Evolutionary conservation across 441 rosid genomes (phyloP).

Genomic region (Adansonia rubrostipa): DNA sequence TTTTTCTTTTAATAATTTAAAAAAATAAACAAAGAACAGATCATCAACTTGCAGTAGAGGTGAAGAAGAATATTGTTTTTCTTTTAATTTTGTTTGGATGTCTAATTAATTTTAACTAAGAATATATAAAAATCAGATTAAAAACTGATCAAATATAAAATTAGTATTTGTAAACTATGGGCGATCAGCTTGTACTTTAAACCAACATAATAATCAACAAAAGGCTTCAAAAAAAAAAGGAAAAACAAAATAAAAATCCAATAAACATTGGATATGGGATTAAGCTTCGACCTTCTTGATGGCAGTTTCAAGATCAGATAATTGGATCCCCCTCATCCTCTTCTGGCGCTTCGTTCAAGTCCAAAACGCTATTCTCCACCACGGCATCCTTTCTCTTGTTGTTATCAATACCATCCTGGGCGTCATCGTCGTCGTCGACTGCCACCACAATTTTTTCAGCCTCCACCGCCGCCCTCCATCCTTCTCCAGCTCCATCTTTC

Average conservation of each 20-base stretch:
- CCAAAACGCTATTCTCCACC: constrained; percentile 5
- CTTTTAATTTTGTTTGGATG: too few species aligned
- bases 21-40: too few species aligned
- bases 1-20: too few species aligned
- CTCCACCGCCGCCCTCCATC: constrained; percentile 19
- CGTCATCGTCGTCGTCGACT: neutral
- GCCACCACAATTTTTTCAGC: neutral
- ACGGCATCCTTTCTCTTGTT: neutral
- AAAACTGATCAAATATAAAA: neutral
- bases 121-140: too few species aligned
- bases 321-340: neutral
- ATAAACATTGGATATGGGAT: neutral
- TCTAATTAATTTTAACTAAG: too few species aligned
- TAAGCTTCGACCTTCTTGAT: neutral
- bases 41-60: too few species aligned
- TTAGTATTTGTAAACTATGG: neutral
- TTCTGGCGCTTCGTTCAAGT: constrained; percentile 14
- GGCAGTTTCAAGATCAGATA: neutral
- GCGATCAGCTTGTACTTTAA: neutral
- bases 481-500: neutral
- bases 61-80: too few species aligned
- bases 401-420: neutral
- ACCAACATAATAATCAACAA: neutral
- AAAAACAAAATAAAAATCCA: neutral
- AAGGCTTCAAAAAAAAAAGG: neutral